Base-by-base conservation (phyloP, 805 yeast genomes). In the Suhomyces pyralidae region DNA sequence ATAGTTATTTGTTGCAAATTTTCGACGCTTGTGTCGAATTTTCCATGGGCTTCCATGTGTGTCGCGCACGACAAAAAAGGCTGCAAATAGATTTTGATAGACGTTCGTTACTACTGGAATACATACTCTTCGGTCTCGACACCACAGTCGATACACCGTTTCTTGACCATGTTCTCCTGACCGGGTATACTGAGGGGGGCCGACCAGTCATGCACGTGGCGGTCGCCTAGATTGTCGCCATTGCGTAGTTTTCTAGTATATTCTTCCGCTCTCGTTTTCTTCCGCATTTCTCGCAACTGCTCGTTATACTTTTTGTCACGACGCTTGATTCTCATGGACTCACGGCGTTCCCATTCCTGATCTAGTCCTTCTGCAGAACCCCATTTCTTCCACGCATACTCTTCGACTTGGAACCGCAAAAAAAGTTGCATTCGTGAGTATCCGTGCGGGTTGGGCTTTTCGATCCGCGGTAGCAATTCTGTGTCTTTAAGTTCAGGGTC, bases 371-470 rank as follows among this genome's bases (percentile, higher is more conserved):
- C 97, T 8, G 85, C 80, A 1, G 96, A 86, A 1, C 94, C 96
- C 99, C 99, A 94, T 70, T 94, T 93, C 64, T 88, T 86, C 73
- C 85, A 89, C 0, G 98, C 96, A 69, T 79, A 89, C 61, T 86
- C 90, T 67, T 94, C 99, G n/a, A 94, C 90, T 62, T 94, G 98
- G 63, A 84, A 88, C 54, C 99, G 74, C 45, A 94, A 70, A 71
- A 85, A 94, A 51, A 94, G 76, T 78, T 92, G 96, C 99, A 94
- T 94, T 63, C 94, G 81, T 48, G 90, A 87, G 69, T 84, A 94
- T 43, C 92, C 90, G 68, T 94, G 97, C 0, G 99, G 99, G 64
- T 94, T 94, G 2, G 97, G 90, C 60, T 92, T 89, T 56, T 91
- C 96, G 55, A 93, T 73, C 56, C 94, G 81, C 9, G 86, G 86